These are phyloP conservation scores for Calonectria ilicicola DNA, from an alignment of 2,329 filamentous ascomycete species.

Conservation along the genomic window DNA sequence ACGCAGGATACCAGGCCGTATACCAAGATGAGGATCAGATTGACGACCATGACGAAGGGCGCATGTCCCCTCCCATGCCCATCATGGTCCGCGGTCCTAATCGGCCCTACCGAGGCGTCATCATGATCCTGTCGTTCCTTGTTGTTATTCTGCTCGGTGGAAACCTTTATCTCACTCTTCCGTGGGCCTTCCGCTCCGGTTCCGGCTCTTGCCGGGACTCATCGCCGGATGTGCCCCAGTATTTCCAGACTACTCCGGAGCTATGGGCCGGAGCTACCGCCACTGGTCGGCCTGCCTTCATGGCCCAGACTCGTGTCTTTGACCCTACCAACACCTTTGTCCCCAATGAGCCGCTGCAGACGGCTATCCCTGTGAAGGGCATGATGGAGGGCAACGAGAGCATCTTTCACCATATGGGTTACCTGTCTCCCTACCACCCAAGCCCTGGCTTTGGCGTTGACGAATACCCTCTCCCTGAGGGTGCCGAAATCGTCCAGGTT, in stretches of 20 bases:
- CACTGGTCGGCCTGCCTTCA: conserved; percentile 77
- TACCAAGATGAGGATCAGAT: conserved; percentile 47
- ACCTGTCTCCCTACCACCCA: conserved; percentile 75
- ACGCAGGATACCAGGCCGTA: conserved; percentile 48
- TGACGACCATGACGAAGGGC: conserved; percentile 32
- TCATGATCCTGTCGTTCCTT: conserved; percentile 47
- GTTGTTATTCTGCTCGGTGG: conserved; percentile 52
- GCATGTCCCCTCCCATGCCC: conserved; percentile 28
- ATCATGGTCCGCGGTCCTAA: conserved; percentile 35
- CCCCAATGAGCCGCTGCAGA: conserved; percentile 78
- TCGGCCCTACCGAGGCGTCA: conserved; percentile 46
- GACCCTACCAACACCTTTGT: conserved; percentile 74
- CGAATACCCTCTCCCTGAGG: conserved; percentile 75
- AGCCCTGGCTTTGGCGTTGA: conserved; percentile 80
- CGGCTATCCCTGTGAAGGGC: conserved; percentile 74
- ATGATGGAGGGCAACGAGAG: conserved; percentile 67
- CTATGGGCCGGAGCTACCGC: conserved; percentile 74
- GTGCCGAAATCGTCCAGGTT: conserved; percentile 76
- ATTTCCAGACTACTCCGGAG: conserved; percentile 72
- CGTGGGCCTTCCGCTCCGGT: conserved; percentile 44
- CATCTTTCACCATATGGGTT: conserved; percentile 79
- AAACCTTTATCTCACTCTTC: conserved; percentile 52
- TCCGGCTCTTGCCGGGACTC: conserved; percentile 45
- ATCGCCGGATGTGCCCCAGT: conserved; percentile 65
- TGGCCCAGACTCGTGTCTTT: conserved; percentile 78